Base-by-base conservation (phyloP, 1,139 yeast genomes). In the Ashbya aceris region DNA sequence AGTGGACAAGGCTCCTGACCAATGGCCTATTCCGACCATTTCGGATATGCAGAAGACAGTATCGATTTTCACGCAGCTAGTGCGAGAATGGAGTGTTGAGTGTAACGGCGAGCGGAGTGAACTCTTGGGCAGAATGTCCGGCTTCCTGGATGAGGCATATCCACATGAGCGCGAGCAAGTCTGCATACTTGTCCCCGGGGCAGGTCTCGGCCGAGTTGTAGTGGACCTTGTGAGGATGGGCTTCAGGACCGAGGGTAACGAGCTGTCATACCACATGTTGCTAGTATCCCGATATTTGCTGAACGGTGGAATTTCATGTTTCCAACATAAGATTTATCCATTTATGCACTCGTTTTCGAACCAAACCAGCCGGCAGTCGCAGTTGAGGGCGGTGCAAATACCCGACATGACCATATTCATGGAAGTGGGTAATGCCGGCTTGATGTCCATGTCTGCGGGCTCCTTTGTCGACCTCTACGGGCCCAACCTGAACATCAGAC, bases 191-290 rank as follows among this genome's bases (percentile, higher is more conserved):
- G 78, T 80, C 1, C 95, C 96, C 0, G 96, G 96, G 0, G 78
- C 86, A 47, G 96, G 96, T 0, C 66, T 84, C 13, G 96, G 93
- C 0, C 61, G 95, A 42, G 60, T 85, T 45, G 83, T 85, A n/a
- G 71, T 75, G 43, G 95, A 86, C 40, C 64, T 84, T 40, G 85
- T 84, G 1, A 61, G 59, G 27, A 54, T 69, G 42, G 95, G 95
- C 1, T 84, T 79, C 58, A 64, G 71, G 61, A 76, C 83, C n/a
- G 87, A 83, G 51, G 96, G 95, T 0, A 86, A 85, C 58, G 96
- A 87, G 56, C 75, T 80, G 53, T 79, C 91, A 17, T 81, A 79
- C 54, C 93, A 82, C 54, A 85, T 86, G 95, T 65, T 85, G 3
- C 62, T 83, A 14, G 70, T 79, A 8, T 81, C 93, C 9, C 76